Base-by-base conservation (phyloP, 768 basidiomycete species). In the Hysterangium stoloniferum region DNA sequence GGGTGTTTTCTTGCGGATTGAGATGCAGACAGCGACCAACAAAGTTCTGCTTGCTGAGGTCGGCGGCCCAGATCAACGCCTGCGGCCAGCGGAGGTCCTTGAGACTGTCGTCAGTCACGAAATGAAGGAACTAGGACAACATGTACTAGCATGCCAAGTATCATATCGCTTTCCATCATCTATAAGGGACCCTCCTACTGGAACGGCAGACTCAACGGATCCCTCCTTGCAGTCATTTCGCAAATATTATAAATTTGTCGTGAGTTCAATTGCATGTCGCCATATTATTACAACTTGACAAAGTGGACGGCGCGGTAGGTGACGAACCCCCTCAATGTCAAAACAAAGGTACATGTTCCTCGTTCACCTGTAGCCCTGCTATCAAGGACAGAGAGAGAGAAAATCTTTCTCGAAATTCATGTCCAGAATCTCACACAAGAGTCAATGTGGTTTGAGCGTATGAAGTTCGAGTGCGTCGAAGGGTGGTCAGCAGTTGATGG, bases 281-380 rank as follows among this genome's bases (percentile, higher is more conserved):
- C n/a, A n/a, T n/a, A n/a, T n/a, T 2, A 45, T 4, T 34, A 9
- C 17, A 9, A 34, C 19, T 42, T 20, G 22, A 42, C 19, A 20
- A 12, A 20, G 22, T 25, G 41, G 20, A 17, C 17, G 28, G 11
- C 29, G 34, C 25, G 13, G 8, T 57, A 95, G 90, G 91, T 93
- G 22, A 85, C 83, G n/a, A 94, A 95, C 57, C 94, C 94, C 1
- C 70, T 97, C 12, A 90, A 90, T 0, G 93, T 97, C 52, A 95
- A 95, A 67, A 96, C 93, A 12, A 94, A 94, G 64, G 89, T 95
- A 0, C 89, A 96, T 62, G 60, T 72, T 2, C 77, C 88, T 1
- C 77, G 75, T 45, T 83, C 87, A 0, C 84, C 90, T 0, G 78
- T 85, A 19, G 82, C 90, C 1, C 55, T 80, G 9, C 68, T 93